These are phyloP conservation scores for Berberis vulgaris DNA, from an alignment of 164 flowering plant species.

Conservation along the genomic window DNA sequence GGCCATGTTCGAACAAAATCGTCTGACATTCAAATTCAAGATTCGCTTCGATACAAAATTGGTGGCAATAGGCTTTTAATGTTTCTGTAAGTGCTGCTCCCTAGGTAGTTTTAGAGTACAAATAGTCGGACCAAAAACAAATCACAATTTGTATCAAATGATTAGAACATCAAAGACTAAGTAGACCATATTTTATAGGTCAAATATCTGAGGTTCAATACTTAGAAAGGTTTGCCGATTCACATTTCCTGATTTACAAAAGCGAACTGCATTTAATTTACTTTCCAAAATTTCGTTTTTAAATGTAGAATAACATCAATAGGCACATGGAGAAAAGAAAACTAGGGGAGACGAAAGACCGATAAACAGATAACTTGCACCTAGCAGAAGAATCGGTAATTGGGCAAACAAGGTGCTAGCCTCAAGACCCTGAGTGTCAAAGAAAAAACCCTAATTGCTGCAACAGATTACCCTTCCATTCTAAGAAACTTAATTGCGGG, in stretches of 20 bases:
- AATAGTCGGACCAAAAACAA: no score
- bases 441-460: constrained; percentile 12
- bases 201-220: background rate
- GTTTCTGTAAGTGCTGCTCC: no score
- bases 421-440: constrained; percentile 7
- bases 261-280: constrained; percentile 17
- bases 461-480: constrained; percentile 20
- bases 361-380: constrained; percentile 10
- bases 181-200: background rate
- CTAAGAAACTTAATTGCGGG: constrained; percentile 4
- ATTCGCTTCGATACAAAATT: no score
- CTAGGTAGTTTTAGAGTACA: no score
- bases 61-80: no score
- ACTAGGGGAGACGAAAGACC: constrained; percentile 3
- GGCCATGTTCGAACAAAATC: no score
- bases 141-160: no score
- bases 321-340: constrained; percentile 12
- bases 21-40: no score
- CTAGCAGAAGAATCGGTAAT: constrained; percentile 17
- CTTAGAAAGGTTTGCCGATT: background rate
- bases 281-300: constrained; percentile 28
- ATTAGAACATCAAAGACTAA: no score
- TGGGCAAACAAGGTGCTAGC: constrained; percentile 13
- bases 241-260: constrained; percentile 13
- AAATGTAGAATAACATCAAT: constrained; percentile 14